These are phyloP conservation scores for Cokeromyces recurvatus DNA, from an alignment of 371 early-diverging fungal genomes.

Conservation along the genomic window DNA sequence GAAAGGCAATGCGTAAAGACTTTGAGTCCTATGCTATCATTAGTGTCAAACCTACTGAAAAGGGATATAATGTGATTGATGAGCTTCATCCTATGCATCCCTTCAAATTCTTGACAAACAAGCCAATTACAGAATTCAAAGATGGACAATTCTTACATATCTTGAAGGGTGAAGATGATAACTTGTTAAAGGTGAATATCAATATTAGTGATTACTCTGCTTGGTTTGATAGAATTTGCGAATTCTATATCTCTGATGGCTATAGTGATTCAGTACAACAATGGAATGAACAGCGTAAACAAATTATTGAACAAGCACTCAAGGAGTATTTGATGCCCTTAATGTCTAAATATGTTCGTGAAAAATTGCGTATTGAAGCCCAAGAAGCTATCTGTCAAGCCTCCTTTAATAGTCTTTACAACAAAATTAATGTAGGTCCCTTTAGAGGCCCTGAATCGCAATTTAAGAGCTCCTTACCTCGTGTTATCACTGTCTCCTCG, in stretches of 20 bases:
- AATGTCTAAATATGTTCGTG: constrained; percentile 71
- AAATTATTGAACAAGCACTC: constrained; percentile 58
- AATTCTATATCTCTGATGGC: constrained; percentile 59
- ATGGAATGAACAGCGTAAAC: constrained; percentile 81
- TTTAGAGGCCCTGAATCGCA: constrained; percentile 48
- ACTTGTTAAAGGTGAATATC: constrained; percentile 66
- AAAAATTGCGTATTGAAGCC: constrained; percentile 69
- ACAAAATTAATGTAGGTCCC: constrained; percentile 74
- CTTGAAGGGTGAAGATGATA: constrained; percentile 71
- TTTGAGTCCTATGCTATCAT: constrained; percentile 69
- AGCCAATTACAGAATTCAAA: constrained; percentile 67
- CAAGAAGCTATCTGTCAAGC: constrained; percentile 66
- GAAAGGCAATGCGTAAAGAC: constrained; percentile 74
- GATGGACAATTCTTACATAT: constrained; percentile 77
- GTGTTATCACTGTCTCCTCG: constrained; percentile 81
- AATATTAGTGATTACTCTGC: constrained; percentile 55
- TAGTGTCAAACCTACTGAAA: constrained; percentile 77
- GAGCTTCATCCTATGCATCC: constrained; percentile 75
- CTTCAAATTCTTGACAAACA: constrained; percentile 82
- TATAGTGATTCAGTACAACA: constrained; percentile 57
- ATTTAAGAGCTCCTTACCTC: constrained; percentile 54
- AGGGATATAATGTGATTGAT: constrained; percentile 75
- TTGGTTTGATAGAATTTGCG: constrained; percentile 54
- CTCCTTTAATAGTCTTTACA: constrained; percentile 61
- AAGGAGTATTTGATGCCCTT: constrained; percentile 67